phyloP scores from a whole-genome alignment of 2,329 filamentous ascomycete genomes.

The Neocatenulostroma microsporum region DNA sequence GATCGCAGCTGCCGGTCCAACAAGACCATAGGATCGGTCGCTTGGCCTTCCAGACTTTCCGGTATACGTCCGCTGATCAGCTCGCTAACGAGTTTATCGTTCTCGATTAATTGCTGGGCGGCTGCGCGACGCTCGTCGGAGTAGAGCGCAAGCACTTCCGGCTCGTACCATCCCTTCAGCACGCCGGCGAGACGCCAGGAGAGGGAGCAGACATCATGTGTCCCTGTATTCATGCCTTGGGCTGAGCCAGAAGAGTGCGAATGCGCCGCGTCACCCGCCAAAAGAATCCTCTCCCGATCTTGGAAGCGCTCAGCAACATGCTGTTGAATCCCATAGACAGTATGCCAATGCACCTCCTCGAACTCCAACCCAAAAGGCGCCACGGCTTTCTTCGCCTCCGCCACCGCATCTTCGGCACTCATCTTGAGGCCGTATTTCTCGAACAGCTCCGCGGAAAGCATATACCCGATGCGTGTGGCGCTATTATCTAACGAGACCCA shows the following conservation, averaged over 20 bases:
- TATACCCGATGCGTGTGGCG: slow-evolving; percentile 48
- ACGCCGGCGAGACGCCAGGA: slow-evolving; percentile 13
- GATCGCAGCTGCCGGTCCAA: slow-evolving; percentile 23
- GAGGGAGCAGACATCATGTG: slow-evolving; percentile 25
- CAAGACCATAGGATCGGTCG: slow-evolving; percentile 21
- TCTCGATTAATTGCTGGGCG: slow-evolving; percentile 31
- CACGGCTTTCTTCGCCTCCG: slow-evolving; percentile 34
- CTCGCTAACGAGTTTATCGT: slow-evolving; percentile 29
- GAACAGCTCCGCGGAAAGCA: slow-evolving; percentile 38
- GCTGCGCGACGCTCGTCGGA: slow-evolving; percentile 8
- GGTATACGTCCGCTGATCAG: slow-evolving; percentile 31
- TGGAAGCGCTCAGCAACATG: slow-evolving; percentile 24
- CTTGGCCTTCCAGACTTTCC: slow-evolving; percentile 3
- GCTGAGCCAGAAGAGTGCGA: slow-evolving; percentile 30
- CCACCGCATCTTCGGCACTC: slow-evolving; percentile 30
- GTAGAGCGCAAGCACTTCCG: slow-evolving; percentile 8
- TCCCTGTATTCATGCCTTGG: slow-evolving; percentile 34
- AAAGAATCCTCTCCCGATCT: slow-evolving; percentile 18
- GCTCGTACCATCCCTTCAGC: slow-evolving; percentile 7
- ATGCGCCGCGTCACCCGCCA: slow-evolving; percentile 32
- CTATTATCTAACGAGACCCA: slow-evolving; percentile 50
- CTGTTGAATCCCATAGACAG: slow-evolving; percentile 37
- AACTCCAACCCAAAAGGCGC: slow-evolving; percentile 35
- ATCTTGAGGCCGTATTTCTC: slow-evolving; percentile 29
- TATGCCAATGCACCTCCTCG: slow-evolving; percentile 37